These are phyloP conservation scores for Naganishia onofrii DNA, from an alignment of 768 basidiomycete species.

Conservation along the genomic window DNA sequence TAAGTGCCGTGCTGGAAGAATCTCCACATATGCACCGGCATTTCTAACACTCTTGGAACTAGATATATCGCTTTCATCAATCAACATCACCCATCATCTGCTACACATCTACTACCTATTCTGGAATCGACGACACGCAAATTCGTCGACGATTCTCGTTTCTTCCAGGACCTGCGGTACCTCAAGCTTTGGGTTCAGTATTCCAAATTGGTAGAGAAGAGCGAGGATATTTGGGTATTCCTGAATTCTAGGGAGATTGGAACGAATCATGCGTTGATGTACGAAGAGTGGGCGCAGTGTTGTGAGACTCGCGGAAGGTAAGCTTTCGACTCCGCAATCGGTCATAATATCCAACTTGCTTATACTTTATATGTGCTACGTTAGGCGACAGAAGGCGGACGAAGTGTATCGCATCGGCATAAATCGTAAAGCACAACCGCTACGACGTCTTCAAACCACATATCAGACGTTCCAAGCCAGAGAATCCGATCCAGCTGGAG, in stretches of 20 bases:
- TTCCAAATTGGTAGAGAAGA: constrained; percentile 71
- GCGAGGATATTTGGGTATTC: constrained; percentile 77
- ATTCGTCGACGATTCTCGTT: constrained; percentile 78
- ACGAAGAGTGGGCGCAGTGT: constrained; percentile 83
- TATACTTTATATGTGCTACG: too few species aligned
- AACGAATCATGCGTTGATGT: constrained; percentile 70
- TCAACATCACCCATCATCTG: constrained; percentile 75
- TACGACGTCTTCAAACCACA: constrained; percentile 75
- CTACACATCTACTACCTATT: constrained; percentile 70
- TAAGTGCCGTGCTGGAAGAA: constrained; percentile 50
- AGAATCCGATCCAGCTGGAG: constrained; percentile 18
- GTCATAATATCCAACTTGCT: too few species aligned
- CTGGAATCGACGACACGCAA: constrained; percentile 77
- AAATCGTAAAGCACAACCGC: constrained; percentile 71
- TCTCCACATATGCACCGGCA: neutral
- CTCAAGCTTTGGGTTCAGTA: constrained; percentile 88
- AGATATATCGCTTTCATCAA: constrained; percentile 79
- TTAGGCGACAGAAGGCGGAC: constrained; percentile 63
- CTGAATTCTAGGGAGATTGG: constrained; percentile 88
- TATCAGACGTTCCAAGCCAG: constrained; percentile 67
- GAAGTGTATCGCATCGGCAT: constrained; percentile 78
- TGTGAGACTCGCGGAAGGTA: constrained; percentile 57
- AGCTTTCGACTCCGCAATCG: constrained; percentile 49
- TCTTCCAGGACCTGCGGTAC: constrained; percentile 78
- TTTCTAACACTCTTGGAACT: neutral